Evolutionary conservation across 2,329 filamentous ascomycete genomes (phyloP).

Genomic region (Alternaria triticina): DNA sequence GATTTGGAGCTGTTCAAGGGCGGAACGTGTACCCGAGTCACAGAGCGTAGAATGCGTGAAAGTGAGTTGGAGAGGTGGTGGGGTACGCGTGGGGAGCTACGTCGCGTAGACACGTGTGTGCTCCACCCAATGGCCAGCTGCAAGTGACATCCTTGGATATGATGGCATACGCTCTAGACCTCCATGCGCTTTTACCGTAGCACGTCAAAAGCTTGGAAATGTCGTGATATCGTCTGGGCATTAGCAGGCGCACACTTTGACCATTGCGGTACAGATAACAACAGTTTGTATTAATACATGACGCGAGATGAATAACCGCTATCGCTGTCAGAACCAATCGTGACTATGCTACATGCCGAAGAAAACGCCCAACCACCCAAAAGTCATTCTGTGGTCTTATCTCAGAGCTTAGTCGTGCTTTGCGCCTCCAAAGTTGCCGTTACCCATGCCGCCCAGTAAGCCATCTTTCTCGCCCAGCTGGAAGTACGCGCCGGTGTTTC

Average conservation of each 20-base stretch:
- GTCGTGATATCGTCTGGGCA: neutral
- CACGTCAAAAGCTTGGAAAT: neutral
- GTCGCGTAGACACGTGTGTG: neutral
- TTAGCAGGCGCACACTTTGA: neutral
- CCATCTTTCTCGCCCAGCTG: slow-evolving; percentile 73
- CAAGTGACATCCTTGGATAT: neutral
- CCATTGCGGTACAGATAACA: neutral
- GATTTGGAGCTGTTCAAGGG: neutral
- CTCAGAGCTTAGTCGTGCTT: slow-evolving; percentile 37
- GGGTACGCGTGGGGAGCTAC: neutral
- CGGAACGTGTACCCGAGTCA: neutral
- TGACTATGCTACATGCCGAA: slow-evolving; percentile 17
- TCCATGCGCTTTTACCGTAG: neutral
- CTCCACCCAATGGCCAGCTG: neutral
- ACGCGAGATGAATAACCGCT: neutral
- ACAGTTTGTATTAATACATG: neutral
- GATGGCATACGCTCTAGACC: neutral
- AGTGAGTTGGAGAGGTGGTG: neutral
- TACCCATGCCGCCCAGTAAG: slow-evolving; percentile 59
- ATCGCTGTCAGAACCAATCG: neutral
- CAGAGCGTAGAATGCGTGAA: neutral
- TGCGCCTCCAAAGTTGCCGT: slow-evolving; percentile 51
- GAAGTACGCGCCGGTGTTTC: slow-evolving; percentile 65
- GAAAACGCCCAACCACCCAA: slow-evolving; percentile 1
- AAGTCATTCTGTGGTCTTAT: neutral